Evolutionary conservation across 805 yeast species (phyloP).

Genomic region (Schwanniomyces sp.): DNA sequence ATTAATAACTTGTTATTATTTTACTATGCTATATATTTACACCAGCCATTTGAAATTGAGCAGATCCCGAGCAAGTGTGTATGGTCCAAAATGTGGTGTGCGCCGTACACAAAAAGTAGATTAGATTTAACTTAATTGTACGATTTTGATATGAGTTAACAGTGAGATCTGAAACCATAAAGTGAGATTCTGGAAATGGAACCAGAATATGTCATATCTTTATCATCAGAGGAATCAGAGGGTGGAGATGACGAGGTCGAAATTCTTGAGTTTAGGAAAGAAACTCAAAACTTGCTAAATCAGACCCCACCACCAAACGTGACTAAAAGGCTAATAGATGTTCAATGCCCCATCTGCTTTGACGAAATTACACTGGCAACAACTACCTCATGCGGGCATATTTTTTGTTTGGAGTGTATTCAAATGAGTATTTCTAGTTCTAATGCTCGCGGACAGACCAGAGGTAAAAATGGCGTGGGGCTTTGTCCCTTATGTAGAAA

Average conservation of each 20-base stretch:
- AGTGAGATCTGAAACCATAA: not conserved
- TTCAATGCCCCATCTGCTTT: conserved; percentile 46
- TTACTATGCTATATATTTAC: not conserved
- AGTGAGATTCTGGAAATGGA: not conserved
- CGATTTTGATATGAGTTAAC: not conserved
- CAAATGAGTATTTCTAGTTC: conserved; percentile 41
- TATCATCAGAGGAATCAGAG: conserved; percentile 22
- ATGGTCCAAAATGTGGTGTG: not conserved
- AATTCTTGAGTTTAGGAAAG: conserved; percentile 36
- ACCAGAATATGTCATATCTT: conserved; percentile 14
- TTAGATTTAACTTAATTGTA: not conserved
- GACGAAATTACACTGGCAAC: conserved; percentile 41
- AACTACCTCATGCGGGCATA: conserved; percentile 43
- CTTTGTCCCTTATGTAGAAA: conserved; percentile 46
- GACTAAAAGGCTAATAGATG: conserved; percentile 32
- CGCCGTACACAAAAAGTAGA: not conserved
- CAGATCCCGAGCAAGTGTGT: not conserved
- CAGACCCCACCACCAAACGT: conserved; percentile 20
- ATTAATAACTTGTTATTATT: not conserved
- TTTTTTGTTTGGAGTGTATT: conserved; percentile 43
- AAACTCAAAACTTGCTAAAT: conserved; percentile 33
- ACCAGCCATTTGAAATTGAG: conserved; percentile 1
- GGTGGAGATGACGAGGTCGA: conserved; percentile 34
- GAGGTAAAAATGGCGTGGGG: conserved; percentile 38
- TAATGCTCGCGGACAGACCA: conserved; percentile 42